These are phyloP conservation scores for Trypanosomatidae sp. DNA, from an alignment of 208 protist species.

Conservation along the genomic window DNA sequence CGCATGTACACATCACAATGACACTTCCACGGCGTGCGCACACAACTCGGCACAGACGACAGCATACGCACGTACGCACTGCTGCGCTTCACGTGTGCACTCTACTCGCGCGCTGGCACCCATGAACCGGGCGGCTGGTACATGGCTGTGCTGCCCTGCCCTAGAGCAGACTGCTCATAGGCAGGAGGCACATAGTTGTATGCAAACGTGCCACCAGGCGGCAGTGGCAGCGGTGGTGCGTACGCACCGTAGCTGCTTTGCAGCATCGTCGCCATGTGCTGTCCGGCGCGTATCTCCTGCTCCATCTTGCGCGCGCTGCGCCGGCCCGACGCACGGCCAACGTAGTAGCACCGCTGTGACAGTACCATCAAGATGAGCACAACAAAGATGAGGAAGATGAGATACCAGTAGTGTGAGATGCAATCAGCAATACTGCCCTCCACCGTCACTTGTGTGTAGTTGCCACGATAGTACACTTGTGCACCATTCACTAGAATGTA, in stretches of 20 bases:
- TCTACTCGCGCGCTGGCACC: not conserved
- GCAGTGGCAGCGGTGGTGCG: not conserved
- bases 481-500: slow-evolving; percentile 21
- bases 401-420: slow-evolving; percentile 55
- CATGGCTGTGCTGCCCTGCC: not conserved
- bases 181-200: not conserved
- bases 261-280: slow-evolving; percentile 9
- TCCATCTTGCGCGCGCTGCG: slow-evolving; percentile 25
- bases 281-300: slow-evolving; percentile 54
- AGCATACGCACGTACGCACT: too few species aligned
- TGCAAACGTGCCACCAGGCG: not conserved
- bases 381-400: slow-evolving; percentile 70
- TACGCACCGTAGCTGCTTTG: slow-evolving; percentile 4
- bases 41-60: too few species aligned
- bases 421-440: slow-evolving; percentile 25
- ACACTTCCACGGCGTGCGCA: too few species aligned
- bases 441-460: slow-evolving; percentile 4
- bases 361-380: slow-evolving; percentile 43
- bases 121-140: not conserved
- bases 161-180: not conserved
- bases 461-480: slow-evolving; percentile 21
- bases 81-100: too few species aligned
- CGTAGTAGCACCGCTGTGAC: slow-evolving; percentile 28
- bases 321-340: slow-evolving; percentile 28
- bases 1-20: too few species aligned